These are phyloP conservation scores for Darksidea phi DNA, from an alignment of 495 filamentous ascomycete species.

Conservation along the genomic window DNA sequence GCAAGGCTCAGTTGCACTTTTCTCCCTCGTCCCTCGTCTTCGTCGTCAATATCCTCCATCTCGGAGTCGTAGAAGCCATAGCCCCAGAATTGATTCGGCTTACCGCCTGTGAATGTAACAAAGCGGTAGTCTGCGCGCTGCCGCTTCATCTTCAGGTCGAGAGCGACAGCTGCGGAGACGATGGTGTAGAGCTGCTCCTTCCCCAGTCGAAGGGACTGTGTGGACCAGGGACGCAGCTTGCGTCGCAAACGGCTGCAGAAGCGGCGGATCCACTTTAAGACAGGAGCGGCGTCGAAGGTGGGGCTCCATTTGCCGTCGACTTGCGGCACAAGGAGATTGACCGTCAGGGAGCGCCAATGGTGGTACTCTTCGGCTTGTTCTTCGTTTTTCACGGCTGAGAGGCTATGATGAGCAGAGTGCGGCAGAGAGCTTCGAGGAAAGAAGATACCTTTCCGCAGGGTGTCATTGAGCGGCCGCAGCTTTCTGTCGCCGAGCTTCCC, in stretches of 20 bases:
- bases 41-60: conserved; percentile 35
- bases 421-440: background rate
- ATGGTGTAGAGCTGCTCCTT: conserved; percentile 34
- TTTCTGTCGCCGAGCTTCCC: conserved; percentile 34
- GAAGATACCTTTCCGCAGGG: conserved; percentile 30
- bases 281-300: conserved; percentile 28
- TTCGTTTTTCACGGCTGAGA: conserved; percentile 32
- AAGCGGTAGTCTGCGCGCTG: conserved; percentile 35
- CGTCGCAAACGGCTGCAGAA: conserved; percentile 23
- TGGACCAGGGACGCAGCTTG: conserved; percentile 31
- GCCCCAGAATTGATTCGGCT: conserved; percentile 22
- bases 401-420: background rate
- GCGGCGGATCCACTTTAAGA: conserved; percentile 27
- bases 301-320: conserved; percentile 36
- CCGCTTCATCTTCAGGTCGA: conserved; percentile 36
- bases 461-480: conserved; percentile 32
- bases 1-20: conserved; percentile 24
- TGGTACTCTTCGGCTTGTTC: conserved; percentile 32
- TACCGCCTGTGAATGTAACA: conserved; percentile 30
- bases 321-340: conserved; percentile 33
- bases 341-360: conserved; percentile 28
- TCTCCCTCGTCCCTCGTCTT: conserved; percentile 10
- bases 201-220: conserved; percentile 15
- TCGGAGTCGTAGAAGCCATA: conserved; percentile 32
- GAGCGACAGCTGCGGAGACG: conserved; percentile 33